These are phyloP conservation scores for Pachysandra terminalis DNA, from an alignment of 164 flowering plant genomes.

Conservation along the genomic window DNA sequence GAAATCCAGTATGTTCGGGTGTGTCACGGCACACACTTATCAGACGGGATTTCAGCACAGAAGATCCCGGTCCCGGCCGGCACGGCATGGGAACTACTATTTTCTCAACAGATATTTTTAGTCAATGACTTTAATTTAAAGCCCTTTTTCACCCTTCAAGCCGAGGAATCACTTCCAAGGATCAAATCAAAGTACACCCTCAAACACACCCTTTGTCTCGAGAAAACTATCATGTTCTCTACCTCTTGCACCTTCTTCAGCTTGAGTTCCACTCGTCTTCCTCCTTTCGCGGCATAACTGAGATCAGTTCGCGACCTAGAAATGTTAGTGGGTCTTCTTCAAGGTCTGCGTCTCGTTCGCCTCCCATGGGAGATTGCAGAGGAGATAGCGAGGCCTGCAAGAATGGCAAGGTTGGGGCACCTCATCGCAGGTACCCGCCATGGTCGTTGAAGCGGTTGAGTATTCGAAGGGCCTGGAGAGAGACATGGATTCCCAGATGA, in stretches of 20 bases:
- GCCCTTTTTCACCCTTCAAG: no score
- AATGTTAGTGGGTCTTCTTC: background rate
- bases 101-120: no score
- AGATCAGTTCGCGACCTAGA: slow-evolving; percentile 1
- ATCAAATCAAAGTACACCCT: no score
- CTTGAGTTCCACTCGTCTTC: slow-evolving; percentile 19
- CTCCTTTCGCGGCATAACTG: background rate
- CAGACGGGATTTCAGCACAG: no score
- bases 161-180: no score
- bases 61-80: no score
- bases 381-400: slow-evolving; percentile 17
- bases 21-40: no score
- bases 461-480: slow-evolving; percentile 66
- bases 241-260: slow-evolving; percentile 18
- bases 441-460: slow-evolving; percentile 50
- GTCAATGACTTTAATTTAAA: no score
- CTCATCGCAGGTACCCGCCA: slow-evolving; percentile 54
- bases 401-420: slow-evolving; percentile 96
- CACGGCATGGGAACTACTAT: no score
- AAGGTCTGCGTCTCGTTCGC: slow-evolving; percentile 9
- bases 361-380: slow-evolving; percentile 4
- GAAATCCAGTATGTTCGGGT: no score
- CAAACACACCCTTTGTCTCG: no score
- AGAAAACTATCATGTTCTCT: slow-evolving; percentile 24
- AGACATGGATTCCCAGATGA: slow-evolving; percentile 51